Evolutionary conservation across 177 flowering plant species (phyloP), one percentile per base, ranked within the genome.

Genomic region (Vitis hybrid): DNA sequence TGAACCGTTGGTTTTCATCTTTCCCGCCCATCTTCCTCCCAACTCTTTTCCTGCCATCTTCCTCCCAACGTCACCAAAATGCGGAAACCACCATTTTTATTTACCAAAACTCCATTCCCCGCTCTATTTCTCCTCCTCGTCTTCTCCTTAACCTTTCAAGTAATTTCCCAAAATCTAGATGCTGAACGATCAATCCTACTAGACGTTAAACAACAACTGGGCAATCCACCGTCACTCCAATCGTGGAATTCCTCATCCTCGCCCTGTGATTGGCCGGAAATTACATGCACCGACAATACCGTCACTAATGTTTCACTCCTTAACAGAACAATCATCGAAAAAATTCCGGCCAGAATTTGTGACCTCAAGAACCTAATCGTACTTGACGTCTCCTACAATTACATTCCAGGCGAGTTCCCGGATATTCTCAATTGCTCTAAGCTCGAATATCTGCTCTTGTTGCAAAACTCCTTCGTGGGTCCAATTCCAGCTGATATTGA

Each of bases 381-480:
- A 18, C 19, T 18, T 18, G 19, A 18, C 19, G 19, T 18, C 19
- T 18, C 19, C 19, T 18, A 18, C 19, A 18, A 18, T 18, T 18
- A 18, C 19, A 18, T 18, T 18, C 19, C 19, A 18, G 19, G 19
- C 19, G 19, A 18, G 19, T 18, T 18, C 19, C 19, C 19, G 19
- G 19, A 18, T 18, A 18, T 18, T 18, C 19, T 18, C 19, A 18
- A 18, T 18, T 18, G 19, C 19, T 18, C 19, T 18, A 18, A 72
- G 18, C 85, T 85, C 4, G 64, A 71, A n/a, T 0, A 35, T 13
- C 69, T 85, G 3, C 80, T 82, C 68, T 77, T 87, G 2, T 81
- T 84, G 1, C 77, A 77, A 62, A 87, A 87, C 67, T 63, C 24
- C 50, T 81, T 85, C 40, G 78, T 74, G 11, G 88, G 89, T 13